Base-by-base conservation (phyloP, 441 rosid species). In the Rhodomyrtus psidioides region DNA sequence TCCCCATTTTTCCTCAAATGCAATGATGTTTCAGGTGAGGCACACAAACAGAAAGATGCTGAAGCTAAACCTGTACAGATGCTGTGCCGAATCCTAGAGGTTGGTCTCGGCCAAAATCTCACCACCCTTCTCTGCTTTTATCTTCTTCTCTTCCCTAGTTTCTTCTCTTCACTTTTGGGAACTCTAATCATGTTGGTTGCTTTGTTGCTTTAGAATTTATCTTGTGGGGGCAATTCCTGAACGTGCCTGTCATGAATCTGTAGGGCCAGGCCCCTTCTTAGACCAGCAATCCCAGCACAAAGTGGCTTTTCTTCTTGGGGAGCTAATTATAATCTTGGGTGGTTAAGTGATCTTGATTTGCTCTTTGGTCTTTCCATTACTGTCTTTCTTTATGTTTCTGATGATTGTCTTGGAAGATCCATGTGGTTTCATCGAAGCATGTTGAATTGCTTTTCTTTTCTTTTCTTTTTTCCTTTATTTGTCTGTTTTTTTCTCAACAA, bases 1-100 rank as follows among this genome's bases (percentile, higher is more conserved):
- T 94, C 82, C 92, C 91, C 94, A 92, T 92, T 39, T 89, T 84
- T 65, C 55, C 59, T 56, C 46, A 23, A 30, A 17, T 17, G 42
- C 58, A 49, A 39, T 19, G 21, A 34, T 70, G 9, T 70, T 70
- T 70, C 46, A 70, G 49, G 79, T 12, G 79, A 19, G 75, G 23
- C 24, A 1, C 79, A 9, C 49, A 6, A 10, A 34, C 16, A 70
- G 79, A 39, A 39, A 34, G 79, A 70, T 42, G 79, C 79, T 21
- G 46, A 70, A 34, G 79, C 79, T 34, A 39, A 70, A 39, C 39
- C 79, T 34, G 49, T 70, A 70, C 49, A 70, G 9, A 70, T 70
- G 49, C n/a, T 39, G 49, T 42, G 49, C 49, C 49, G n/a, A 21
- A 19, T 70, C 14, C 44, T 21, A 6, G 79, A 39, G 79, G 79